phyloP scores from a whole-genome alignment of 169 alveolate genomes.

The Besnoitia besnoiti region DNA sequence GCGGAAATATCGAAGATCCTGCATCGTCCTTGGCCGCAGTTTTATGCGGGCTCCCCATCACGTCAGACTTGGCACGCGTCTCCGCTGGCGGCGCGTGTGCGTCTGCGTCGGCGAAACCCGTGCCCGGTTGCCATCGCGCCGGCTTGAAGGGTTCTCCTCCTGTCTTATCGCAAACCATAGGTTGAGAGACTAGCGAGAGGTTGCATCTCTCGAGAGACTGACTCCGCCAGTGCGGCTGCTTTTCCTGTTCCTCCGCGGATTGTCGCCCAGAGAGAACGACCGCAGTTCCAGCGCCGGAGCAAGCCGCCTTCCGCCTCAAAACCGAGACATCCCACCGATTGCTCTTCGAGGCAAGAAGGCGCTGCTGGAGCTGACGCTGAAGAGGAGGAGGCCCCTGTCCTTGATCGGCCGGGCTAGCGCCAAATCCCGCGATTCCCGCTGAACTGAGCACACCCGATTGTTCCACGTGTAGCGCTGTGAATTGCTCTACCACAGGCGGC shows the following conservation, averaged over 20 bases:
- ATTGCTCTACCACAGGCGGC: too few species aligned
- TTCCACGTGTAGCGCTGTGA: too few species aligned
- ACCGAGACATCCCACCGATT: background rate
- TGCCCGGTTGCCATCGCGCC: background rate
- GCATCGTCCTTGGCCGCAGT: background rate
- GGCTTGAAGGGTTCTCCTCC: background rate
- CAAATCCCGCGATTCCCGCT: too few species aligned
- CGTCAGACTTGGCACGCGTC: background rate
- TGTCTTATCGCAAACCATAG: background rate
- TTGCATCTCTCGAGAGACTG: background rate
- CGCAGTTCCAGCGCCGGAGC: too few species aligned
- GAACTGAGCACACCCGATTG: background rate
- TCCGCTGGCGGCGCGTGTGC: too few species aligned
- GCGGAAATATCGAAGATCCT: background rate
- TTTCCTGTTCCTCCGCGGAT: too few species aligned
- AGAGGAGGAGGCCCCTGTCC: background rate
- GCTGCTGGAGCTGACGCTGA: conserved; percentile 1
- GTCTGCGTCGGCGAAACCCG: background rate
- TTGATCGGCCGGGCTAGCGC: background rate
- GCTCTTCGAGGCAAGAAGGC: conserved; percentile 1
- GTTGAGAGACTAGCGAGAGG: background rate
- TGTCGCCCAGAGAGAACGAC: too few species aligned
- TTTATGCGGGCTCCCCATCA: background rate
- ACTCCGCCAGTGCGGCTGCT: background rate
- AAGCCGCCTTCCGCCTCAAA: background rate